Evolutionary conservation across 441 rosid genomes (phyloP).

Genomic region (Euphorbia celastroides): DNA sequence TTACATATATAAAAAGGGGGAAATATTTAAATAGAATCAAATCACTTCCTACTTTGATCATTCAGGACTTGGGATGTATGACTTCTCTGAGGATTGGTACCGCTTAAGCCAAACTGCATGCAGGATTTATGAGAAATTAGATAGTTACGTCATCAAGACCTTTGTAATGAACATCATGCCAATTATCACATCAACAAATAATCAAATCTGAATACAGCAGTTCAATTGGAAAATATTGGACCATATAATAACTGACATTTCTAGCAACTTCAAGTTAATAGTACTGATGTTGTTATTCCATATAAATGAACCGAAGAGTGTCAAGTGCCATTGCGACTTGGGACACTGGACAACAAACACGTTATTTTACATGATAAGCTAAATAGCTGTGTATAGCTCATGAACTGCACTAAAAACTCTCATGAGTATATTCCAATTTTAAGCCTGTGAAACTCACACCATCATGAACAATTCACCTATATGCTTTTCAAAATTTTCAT

Average conservation of each 20-base stretch:
- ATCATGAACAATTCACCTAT: background rate
- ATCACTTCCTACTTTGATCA: slow-evolving; percentile 60
- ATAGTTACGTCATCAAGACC: background rate
- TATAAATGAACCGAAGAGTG: background rate
- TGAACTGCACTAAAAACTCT: background rate
- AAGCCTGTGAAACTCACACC: background rate
- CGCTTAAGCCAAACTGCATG: slow-evolving; percentile 70
- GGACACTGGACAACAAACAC: background rate
- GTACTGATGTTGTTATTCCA: background rate
- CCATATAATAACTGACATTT: background rate
- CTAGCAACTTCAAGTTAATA: background rate
- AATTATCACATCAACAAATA: background rate
- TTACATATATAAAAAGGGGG: too few relatives aligned
- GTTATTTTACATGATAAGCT: background rate
- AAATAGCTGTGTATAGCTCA: background rate
- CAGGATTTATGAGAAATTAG: slow-evolving; percentile 1
- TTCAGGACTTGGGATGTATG: slow-evolving; percentile 70
- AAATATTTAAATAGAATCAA: too few relatives aligned
- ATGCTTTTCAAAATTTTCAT: background rate
- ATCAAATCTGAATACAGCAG: background rate
- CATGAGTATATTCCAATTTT: background rate
- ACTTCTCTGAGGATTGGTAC: slow-evolving; percentile 66
- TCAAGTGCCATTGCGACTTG: background rate
- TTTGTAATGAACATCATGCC: background rate
- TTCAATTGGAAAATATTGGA: background rate